These are phyloP conservation scores for Xylariaceae sp. DNA, from an alignment of 2,329 filamentous ascomycete genomes.

Conservation along the genomic window DNA sequence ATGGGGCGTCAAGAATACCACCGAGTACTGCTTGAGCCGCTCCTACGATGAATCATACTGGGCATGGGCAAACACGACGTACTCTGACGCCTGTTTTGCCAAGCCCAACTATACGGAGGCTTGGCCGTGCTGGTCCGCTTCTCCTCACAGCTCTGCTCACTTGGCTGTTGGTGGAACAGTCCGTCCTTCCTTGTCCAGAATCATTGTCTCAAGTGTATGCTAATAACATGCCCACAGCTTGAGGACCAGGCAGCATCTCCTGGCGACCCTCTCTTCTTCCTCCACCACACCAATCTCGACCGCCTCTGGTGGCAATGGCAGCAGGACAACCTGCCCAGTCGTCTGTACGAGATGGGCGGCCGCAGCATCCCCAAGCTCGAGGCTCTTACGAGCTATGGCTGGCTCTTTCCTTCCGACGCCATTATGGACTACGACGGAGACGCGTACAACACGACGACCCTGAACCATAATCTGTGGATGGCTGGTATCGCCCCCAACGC, in stretches of 20 bases:
- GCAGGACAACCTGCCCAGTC: neutral
- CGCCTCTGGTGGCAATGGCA: constrained; percentile 10
- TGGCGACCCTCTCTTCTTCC: constrained; percentile 6
- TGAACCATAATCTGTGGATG: constrained; percentile 7
- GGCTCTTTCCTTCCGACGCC: too few relatives aligned
- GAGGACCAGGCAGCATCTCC: constrained; percentile 3
- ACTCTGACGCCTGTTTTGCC: too few relatives aligned
- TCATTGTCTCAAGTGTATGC: neutral
- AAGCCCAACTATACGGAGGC: too few relatives aligned
- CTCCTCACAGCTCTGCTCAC: constrained; percentile 1
- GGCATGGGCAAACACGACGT: neutral
- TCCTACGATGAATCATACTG: constrained; percentile 5
- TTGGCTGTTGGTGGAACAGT: neutral
- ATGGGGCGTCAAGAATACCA: too few relatives aligned
- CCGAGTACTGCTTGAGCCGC: neutral
- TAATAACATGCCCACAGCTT: constrained; percentile 1
- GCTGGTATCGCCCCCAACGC: constrained; percentile 4
- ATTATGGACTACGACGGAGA: too few relatives aligned
- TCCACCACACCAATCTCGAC: constrained; percentile 7
- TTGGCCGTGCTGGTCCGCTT: too few relatives aligned
- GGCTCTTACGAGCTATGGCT: too few relatives aligned
- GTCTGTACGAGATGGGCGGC: constrained; percentile 8
- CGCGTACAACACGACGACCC: too few relatives aligned
- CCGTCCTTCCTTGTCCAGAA: constrained; percentile 1
- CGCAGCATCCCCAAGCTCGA: too few relatives aligned